These are phyloP conservation scores for Citrus glauca DNA, from an alignment of 345 rosid genomes.

Conservation along the genomic window DNA sequence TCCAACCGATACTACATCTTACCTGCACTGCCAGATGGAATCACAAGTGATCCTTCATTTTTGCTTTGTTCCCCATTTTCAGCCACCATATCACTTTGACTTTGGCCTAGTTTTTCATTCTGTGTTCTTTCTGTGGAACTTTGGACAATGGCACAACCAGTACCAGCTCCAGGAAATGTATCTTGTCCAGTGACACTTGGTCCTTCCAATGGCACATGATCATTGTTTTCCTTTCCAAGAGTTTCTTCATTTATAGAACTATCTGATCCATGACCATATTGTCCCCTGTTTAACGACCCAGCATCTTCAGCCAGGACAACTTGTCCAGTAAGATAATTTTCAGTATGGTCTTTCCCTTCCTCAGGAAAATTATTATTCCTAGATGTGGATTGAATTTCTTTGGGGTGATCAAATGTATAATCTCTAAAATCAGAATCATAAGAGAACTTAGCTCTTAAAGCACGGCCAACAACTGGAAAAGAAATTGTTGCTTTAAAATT, in stretches of 20 bases:
- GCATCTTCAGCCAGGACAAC: constrained; percentile 26
- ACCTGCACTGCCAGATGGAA: constrained; percentile 16
- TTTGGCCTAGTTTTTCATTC: constrained; percentile 14
- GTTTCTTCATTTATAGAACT: constrained; percentile 19
- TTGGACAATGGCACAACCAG: constrained; percentile 10
- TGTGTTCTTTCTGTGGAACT: constrained; percentile 5
- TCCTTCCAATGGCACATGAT: constrained; percentile 16
- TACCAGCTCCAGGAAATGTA: constrained; percentile 10
- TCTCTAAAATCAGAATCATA: constrained; percentile 53
- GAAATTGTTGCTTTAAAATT: constrained; percentile 87
- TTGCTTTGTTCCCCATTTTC: constrained; percentile 14
- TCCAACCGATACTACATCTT: background rate
- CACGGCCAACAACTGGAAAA: constrained; percentile 70
- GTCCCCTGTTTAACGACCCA: constrained; percentile 12
- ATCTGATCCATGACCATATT: constrained; percentile 18
- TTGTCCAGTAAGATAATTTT: constrained; percentile 12
- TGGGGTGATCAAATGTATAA: constrained; percentile 20
- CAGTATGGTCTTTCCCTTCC: constrained; percentile 13
- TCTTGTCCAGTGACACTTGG: constrained; percentile 9
- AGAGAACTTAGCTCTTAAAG: constrained; percentile 70
- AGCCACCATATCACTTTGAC: constrained; percentile 17
- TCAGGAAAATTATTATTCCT: constrained; percentile 16
- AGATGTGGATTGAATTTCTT: constrained; percentile 26
- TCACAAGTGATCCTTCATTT: constrained; percentile 17
- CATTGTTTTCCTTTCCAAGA: constrained; percentile 6